These are phyloP conservation scores for Suillus decipiens DNA, from an alignment of 768 basidiomycete species.

Conservation along the genomic window DNA sequence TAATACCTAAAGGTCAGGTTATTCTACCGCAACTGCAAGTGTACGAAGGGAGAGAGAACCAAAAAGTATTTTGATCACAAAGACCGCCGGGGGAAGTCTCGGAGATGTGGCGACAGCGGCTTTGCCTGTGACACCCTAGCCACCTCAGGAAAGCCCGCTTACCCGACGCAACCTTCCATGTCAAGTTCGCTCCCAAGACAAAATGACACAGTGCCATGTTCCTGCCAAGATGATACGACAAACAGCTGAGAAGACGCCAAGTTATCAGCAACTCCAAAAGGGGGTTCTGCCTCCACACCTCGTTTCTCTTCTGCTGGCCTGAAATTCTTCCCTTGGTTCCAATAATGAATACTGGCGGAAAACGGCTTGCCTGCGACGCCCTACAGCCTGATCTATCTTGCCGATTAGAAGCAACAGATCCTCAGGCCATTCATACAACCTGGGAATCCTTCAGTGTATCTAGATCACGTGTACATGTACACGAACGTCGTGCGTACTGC, in stretches of 20 bases:
- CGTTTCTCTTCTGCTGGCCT: background rate
- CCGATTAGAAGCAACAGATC: background rate
- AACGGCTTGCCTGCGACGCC: background rate
- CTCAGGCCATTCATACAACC: background rate
- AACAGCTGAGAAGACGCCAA: conserved; percentile 3
- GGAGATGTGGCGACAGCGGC: background rate
- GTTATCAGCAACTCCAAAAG: background rate
- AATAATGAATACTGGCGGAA: background rate
- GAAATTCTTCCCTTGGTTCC: background rate
- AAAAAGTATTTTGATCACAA: background rate
- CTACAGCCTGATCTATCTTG: conserved; percentile 1
- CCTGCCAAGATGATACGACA: conserved; percentile 27
- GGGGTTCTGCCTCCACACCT: background rate
- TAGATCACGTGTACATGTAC: background rate
- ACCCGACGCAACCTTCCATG: conserved; percentile 17
- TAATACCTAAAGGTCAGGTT: background rate
- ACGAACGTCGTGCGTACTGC: background rate
- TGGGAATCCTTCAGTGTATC: background rate
- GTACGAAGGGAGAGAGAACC: background rate
- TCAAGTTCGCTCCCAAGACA: background rate
- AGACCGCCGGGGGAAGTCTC: background rate
- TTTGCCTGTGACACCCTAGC: background rate
- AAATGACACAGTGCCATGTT: conserved; percentile 22
- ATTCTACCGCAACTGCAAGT: background rate
- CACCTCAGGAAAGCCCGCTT: background rate